A percentile compares a stretch with the other conserved stretches of the same genome.
Evolutionary conservation across 257 asterid genomes (phyloP).

Genomic region (Solanum rostratum): DNA sequence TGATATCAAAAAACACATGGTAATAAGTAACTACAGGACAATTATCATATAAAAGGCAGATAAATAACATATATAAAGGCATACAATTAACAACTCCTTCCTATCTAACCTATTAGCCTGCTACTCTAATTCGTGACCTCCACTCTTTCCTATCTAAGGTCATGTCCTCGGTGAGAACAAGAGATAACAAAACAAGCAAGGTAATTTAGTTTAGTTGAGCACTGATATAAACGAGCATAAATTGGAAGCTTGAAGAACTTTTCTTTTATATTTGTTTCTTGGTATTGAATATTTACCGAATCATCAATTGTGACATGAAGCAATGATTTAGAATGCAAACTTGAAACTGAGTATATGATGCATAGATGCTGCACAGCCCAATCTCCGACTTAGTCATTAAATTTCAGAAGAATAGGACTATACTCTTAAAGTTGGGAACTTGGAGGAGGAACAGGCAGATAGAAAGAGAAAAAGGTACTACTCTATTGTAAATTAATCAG

Average conservation of each 20-base stretch:
- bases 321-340: background rate
- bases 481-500: background rate
- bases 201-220: background rate
- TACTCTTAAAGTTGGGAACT: background rate
- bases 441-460: background rate
- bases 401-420: background rate
- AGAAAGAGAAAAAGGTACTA: background rate
- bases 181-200: background rate
- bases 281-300: background rate
- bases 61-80: too few species aligned
- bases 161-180: too few species aligned
- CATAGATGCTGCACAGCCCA: background rate
- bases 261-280: background rate
- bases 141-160: too few species aligned
- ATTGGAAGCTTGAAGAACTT: background rate
- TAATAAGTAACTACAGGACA: too few species aligned
- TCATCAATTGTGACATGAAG: background rate
- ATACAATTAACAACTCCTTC: too few species aligned
- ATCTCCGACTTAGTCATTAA: background rate
- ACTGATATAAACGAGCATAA: background rate
- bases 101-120: too few species aligned
- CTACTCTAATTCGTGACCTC: too few species aligned
- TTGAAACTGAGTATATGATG: background rate
- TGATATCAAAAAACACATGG: too few species aligned
- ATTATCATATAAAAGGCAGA: too few species aligned